phyloP scores from a whole-genome alignment of 2,329 filamentous ascomycete genomes.

The Emericellopsis atlantica region DNA sequence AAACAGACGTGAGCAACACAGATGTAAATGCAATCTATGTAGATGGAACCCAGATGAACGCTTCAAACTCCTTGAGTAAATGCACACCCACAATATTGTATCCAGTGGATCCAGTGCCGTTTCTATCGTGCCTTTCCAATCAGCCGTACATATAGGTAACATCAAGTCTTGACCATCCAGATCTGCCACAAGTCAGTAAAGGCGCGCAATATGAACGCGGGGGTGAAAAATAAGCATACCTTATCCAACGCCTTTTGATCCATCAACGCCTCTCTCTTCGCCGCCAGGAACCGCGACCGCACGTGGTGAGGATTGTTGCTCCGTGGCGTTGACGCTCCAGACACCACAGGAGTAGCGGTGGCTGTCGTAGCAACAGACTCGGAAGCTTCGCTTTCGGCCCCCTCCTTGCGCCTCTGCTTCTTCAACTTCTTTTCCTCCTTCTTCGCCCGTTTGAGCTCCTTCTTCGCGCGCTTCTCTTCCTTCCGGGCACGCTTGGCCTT shows the following conservation, averaged over 20 bases:
- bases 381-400: slow-evolving; percentile 4
- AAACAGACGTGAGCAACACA: no score
- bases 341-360: slow-evolving; percentile 20
- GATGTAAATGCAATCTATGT: background rate
- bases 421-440: slow-evolving; percentile 37
- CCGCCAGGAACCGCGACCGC: slow-evolving; percentile 71
- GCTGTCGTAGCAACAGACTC: slow-evolving; percentile 19
- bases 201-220: background rate
- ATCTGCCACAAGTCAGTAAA: slow-evolving; percentile 30
- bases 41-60: background rate
- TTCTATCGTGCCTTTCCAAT: background rate
- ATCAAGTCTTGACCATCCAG: slow-evolving; percentile 51
- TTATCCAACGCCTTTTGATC: slow-evolving; percentile 78
- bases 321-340: slow-evolving; percentile 32
- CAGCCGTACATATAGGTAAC: no score
- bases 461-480: slow-evolving; percentile 30
- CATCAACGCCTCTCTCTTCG: slow-evolving; percentile 74
- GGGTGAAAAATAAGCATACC: slow-evolving; percentile 27
- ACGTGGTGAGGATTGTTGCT: slow-evolving; percentile 52
- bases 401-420: slow-evolving; percentile 22
- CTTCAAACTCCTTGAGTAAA: background rate
- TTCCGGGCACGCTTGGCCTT: slow-evolving; percentile 17
- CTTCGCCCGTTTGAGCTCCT: slow-evolving; percentile 33
- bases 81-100: no score
- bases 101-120: no score